Percentiles rank a stretch among this genome's conserved stretches.
phyloP scores from a whole-genome alignment of 208 protist genomes.

The Wallacemonas sp. region DNA sequence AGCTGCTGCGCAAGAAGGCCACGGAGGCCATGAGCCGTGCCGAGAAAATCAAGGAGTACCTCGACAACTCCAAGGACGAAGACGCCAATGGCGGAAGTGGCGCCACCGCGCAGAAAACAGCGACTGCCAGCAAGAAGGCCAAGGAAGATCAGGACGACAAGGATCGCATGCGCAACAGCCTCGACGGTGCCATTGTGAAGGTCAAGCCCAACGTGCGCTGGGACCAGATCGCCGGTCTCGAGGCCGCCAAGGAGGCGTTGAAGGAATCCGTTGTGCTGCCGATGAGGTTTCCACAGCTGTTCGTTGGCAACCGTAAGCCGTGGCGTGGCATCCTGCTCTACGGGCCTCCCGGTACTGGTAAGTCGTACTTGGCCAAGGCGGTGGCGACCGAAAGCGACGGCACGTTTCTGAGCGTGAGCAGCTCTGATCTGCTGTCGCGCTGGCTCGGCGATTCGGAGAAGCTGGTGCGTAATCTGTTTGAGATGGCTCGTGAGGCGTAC shows the following conservation, averaged over 20 bases:
- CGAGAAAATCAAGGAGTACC: constrained; percentile 95
- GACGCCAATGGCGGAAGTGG: constrained; percentile 17
- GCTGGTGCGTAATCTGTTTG: constrained; percentile 92
- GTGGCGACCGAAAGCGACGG: constrained; percentile 87
- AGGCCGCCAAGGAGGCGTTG: constrained; percentile 89
- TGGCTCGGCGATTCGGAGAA: constrained; percentile 95
- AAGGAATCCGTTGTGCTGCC: constrained; percentile 93
- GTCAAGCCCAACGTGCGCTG: constrained; percentile 87
- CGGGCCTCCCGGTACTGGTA: constrained; percentile 93
- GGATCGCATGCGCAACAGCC: constrained; percentile 76
- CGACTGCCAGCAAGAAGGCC: constrained; percentile 74
- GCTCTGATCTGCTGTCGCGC: constrained; percentile 88
- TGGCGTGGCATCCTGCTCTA: constrained; percentile 93
- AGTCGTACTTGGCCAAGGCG: constrained; percentile 93
- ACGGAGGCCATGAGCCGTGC: constrained; percentile 93
- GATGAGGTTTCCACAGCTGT: constrained; percentile 90
- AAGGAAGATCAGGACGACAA: constrained; percentile 94
- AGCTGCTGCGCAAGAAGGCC: constrained; percentile 90
- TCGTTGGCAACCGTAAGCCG: constrained; percentile 90
- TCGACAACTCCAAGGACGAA: constrained; percentile 83
- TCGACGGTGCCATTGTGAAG: constrained; percentile 78
- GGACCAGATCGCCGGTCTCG: constrained; percentile 90
- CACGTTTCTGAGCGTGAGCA: constrained; percentile 93
- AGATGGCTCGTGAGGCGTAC: constrained; percentile 84
- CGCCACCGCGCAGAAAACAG: constrained; percentile 57